Conservation (phyloP, 768 basidiomycete species). For the Agaricus sinodeliciosus region DNA sequence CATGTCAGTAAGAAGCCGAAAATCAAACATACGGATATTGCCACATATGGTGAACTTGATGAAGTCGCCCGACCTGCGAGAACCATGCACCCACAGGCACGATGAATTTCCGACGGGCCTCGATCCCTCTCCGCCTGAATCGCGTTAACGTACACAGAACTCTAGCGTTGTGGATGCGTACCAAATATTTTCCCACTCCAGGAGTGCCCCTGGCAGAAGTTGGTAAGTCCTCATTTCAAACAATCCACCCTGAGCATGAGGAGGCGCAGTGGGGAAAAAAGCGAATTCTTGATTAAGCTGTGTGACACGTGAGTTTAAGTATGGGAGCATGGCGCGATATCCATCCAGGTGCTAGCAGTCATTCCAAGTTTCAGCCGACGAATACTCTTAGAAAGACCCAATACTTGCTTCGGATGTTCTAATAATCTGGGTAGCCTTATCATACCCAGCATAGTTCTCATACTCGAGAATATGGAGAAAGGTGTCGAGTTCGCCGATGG, state of each 20-base stretch:
- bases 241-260: conserved; percentile 79
- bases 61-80: conserved; percentile 76
- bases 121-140: conserved; percentile 83
- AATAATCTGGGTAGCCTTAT: conserved; percentile 64
- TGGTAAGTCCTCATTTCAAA: conserved; percentile 92
- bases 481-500: conserved; percentile 85
- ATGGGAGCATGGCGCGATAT: conserved; percentile 72
- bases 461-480: conserved; percentile 85
- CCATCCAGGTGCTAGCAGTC: conserved; percentile 51
- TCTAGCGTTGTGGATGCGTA: conserved; percentile 25
- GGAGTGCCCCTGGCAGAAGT: conserved; percentile 78
- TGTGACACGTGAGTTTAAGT: conserved; percentile 60
- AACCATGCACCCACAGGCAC: conserved; percentile 91
- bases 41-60: conserved; percentile 96
- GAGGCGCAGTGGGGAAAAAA: conserved; percentile 88
- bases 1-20: conserved; percentile 5
- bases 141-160: conserved; percentile 1
- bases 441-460: conserved; percentile 87
- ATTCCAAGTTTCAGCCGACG: conserved; percentile 1
- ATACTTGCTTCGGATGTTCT: conserved; percentile 55
- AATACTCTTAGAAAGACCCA: background rate
- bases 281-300: conserved; percentile 93
- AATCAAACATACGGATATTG: conserved; percentile 73
- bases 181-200: conserved; percentile 97
- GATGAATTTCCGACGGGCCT: conserved; percentile 84